Conservation (phyloP, 1,284 basidiomycete genomes). For the Apiotrichum mycotoxinovorans region DNA sequence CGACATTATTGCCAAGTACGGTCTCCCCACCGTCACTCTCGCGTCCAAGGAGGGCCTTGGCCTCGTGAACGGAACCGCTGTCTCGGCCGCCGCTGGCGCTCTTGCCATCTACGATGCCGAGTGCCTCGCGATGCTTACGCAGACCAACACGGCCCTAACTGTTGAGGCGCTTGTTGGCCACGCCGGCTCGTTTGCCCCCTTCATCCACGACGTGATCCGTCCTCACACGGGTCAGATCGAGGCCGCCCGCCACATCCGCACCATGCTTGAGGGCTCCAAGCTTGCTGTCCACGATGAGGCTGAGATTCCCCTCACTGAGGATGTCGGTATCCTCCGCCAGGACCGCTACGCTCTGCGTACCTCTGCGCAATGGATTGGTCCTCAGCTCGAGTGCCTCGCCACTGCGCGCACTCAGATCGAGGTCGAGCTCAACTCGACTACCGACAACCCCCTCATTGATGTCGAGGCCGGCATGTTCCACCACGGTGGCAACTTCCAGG, state of each 20-base stretch:
- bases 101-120: slow-evolving; percentile 23
- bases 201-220: slow-evolving; percentile 19
- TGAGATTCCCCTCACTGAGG: slow-evolving; percentile 14
- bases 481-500: slow-evolving; percentile 27
- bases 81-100: slow-evolving; percentile 17
- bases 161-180: slow-evolving; percentile 20
- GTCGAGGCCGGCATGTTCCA: slow-evolving; percentile 18
- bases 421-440: slow-evolving; percentile 23
- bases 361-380: slow-evolving; percentile 21
- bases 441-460: slow-evolving; percentile 24
- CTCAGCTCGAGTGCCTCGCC: slow-evolving; percentile 20
- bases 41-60: slow-evolving; percentile 21
- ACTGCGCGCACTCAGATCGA: slow-evolving; percentile 19
- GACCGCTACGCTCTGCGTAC: slow-evolving; percentile 24
- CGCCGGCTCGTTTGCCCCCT: slow-evolving; percentile 17
- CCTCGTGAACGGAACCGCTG: slow-evolving; percentile 22
- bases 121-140: slow-evolving; percentile 19
- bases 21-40: slow-evolving; percentile 13
- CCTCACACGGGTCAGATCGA: slow-evolving; percentile 19
- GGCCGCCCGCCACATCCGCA: slow-evolving; percentile 17
- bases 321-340: slow-evolving; percentile 20
- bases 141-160: slow-evolving; percentile 20
- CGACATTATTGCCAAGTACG: slow-evolving; percentile 18
- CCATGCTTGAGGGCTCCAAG: slow-evolving; percentile 16
- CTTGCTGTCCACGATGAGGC: slow-evolving; percentile 19